Percentiles rank a stretch among this genome's conserved stretches.
These are phyloP conservation scores for Mikania micrantha DNA, from an alignment of 129 eudicot species.

Conservation along the genomic window DNA sequence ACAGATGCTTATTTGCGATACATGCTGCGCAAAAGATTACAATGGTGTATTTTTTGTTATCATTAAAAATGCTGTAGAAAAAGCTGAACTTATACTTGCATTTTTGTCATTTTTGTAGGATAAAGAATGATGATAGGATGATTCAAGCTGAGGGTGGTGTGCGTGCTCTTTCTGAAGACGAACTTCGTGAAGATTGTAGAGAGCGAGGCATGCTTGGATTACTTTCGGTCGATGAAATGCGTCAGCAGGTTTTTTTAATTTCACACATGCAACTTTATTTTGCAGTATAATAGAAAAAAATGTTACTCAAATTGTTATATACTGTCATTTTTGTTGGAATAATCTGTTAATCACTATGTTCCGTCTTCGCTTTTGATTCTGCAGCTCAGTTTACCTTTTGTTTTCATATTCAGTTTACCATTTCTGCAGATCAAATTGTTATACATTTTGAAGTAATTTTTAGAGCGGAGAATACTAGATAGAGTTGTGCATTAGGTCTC, in stretches of 20 bases:
- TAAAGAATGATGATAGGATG: conserved; percentile 79
- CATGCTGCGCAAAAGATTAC: conserved; percentile 70
- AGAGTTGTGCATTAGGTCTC: not conserved
- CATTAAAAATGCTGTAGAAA: not conserved
- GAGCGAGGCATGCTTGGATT: conserved; percentile 94
- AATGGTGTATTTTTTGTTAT: conserved; percentile 31
- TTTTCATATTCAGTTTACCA: no score
- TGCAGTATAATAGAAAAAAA: not conserved
- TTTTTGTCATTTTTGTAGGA: conserved; percentile 37
- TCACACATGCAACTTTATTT: not conserved
- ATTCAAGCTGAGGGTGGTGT: conserved; percentile 94
- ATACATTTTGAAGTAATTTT: not conserved
- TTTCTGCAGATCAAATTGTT: not conserved
- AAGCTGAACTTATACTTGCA: not conserved
- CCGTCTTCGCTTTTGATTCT: no score
- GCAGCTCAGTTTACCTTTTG: no score
- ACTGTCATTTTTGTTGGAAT: no score
- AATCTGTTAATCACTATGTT: no score
- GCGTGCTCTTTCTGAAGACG: conserved; percentile 90
- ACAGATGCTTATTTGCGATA: conserved; percentile 81
- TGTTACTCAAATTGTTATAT: not conserved
- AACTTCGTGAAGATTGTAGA: conserved; percentile 92
- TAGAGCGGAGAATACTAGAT: not conserved
- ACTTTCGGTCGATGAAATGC: conserved; percentile 84
- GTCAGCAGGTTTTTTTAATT: conserved; percentile 58